These are phyloP conservation scores for Aspergillus transmontanensis DNA, from an alignment of 2,329 filamentous ascomycete species.

Conservation along the genomic window DNA sequence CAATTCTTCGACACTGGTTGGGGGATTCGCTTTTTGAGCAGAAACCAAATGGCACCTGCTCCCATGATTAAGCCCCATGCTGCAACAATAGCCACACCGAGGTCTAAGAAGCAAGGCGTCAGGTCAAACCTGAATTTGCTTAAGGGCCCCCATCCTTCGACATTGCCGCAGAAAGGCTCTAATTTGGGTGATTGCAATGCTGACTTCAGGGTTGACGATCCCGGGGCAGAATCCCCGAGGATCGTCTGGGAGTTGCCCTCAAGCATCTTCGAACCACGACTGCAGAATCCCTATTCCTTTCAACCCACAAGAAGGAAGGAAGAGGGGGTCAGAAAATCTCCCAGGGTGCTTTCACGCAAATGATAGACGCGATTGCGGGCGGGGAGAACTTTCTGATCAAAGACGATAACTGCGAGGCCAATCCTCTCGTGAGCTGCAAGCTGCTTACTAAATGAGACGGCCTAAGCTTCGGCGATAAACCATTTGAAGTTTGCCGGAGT, in stretches of 20 bases:
- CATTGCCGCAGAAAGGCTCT: constrained; percentile 82
- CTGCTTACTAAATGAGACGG: constrained; percentile 25
- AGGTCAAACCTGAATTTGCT: constrained; percentile 89
- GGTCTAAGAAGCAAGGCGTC: constrained; percentile 95
- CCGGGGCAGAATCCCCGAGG: constrained; percentile 33
- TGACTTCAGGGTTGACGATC: constrained; percentile 29
- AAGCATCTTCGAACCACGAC: constrained; percentile 34
- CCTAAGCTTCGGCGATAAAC: constrained; percentile 7
- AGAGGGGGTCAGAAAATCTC: constrained; percentile 9
- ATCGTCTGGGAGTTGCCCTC: constrained; percentile 38
- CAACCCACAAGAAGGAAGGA: constrained; percentile 17
- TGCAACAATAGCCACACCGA: constrained; percentile 79
- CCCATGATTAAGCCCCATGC: constrained; percentile 79
- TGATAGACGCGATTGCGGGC: constrained; percentile 18
- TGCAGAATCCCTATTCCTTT: constrained; percentile 27
- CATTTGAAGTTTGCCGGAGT: background rate
- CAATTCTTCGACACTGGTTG: constrained; percentile 76
- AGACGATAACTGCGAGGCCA: constrained; percentile 1
- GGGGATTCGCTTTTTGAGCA: constrained; percentile 69
- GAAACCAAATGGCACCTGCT: constrained; percentile 75
- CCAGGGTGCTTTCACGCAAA: constrained; percentile 7
- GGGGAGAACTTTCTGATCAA: constrained; percentile 5
- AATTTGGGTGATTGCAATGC: constrained; percentile 29
- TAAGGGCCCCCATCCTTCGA: constrained; percentile 93
- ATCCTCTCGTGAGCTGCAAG: constrained; percentile 14